Percentiles rank a stretch among this genome's conserved stretches.
These are phyloP conservation scores for Alternaria consortialis DNA, from an alignment of 2,329 filamentous ascomycete genomes.

Conservation along the genomic window DNA sequence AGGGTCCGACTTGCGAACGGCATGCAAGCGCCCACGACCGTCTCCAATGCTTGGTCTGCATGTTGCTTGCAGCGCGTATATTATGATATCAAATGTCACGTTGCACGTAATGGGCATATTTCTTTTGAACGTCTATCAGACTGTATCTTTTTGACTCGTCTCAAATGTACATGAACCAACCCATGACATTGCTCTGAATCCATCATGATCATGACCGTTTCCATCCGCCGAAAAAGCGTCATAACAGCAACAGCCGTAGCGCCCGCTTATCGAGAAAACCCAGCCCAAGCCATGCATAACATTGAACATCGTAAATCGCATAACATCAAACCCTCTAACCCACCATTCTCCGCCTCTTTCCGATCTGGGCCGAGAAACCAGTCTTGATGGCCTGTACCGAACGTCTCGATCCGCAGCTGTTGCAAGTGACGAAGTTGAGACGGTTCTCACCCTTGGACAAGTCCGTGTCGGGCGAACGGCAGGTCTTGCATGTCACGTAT, in stretches of 20 bases:
- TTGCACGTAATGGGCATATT: background rate
- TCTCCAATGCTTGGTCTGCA: constrained; percentile 1
- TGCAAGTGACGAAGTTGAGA: constrained; percentile 98
- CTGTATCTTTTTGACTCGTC: background rate
- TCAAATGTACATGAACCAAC: constrained; percentile 2
- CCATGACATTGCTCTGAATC: constrained; percentile 4
- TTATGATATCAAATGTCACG: background rate
- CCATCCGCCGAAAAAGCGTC: constrained; percentile 8
- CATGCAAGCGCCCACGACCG: constrained; percentile 27
- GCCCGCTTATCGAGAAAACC: constrained; percentile 27
- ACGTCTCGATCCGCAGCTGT: constrained; percentile 72
- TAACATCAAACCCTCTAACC: constrained; percentile 63
- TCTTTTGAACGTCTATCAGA: background rate
- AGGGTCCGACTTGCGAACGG: constrained; percentile 23
- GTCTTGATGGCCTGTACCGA: constrained; percentile 99
- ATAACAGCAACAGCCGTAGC: constrained; percentile 25
- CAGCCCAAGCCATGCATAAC: constrained; percentile 34
- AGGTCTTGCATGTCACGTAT: constrained; percentile 99
- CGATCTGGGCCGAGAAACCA: constrained; percentile 99
- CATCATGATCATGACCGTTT: constrained; percentile 16
- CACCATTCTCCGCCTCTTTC: constrained; percentile 96
- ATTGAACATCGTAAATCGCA: constrained; percentile 33
- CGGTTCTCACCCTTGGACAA: constrained; percentile 99
- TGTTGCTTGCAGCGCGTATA: constrained; percentile 21
- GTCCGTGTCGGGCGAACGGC: constrained; percentile 61